Conservation (phyloP, 257 asterid species). For the Jacaranda mimosifolia region DNA sequence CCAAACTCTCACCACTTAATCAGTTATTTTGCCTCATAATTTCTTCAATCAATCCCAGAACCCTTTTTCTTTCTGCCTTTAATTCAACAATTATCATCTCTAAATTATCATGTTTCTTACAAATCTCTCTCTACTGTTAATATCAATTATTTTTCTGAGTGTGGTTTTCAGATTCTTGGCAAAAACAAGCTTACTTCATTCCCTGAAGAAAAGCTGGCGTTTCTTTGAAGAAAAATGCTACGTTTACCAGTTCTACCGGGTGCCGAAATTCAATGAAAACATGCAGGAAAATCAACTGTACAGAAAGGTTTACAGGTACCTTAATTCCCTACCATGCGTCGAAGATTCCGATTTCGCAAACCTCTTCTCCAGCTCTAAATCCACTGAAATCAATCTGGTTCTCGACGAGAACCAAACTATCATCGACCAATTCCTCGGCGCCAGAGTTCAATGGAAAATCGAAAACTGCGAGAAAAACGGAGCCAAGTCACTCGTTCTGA, state of each 20-base stretch:
- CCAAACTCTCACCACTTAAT: not conserved
- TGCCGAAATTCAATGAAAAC: constrained; percentile 70
- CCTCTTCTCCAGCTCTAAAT: constrained; percentile 63
- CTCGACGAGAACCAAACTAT: constrained; percentile 62
- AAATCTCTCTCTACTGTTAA: constrained; percentile 38
- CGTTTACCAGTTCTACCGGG: constrained; percentile 67
- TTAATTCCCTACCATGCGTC: constrained; percentile 63
- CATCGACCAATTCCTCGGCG: constrained; percentile 60
- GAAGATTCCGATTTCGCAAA: constrained; percentile 76
- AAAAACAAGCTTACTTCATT: constrained; percentile 47
- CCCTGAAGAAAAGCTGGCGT: constrained; percentile 48
- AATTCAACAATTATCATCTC: not conserved
- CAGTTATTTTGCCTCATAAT: not conserved
- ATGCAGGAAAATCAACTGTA: constrained; percentile 76
- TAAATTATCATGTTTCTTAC: constrained; percentile 42
- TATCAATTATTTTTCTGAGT: constrained; percentile 30
- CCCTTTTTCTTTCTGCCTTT: not conserved
- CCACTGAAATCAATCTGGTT: constrained; percentile 59
- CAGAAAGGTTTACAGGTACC: constrained; percentile 57
- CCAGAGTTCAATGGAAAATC: constrained; percentile 59
- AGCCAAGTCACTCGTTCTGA: constrained; percentile 50
- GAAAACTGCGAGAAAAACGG: constrained; percentile 35
- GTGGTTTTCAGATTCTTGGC: constrained; percentile 44
- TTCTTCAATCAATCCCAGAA: not conserved
- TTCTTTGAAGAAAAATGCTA: constrained; percentile 50